Evolutionary conservation across 495 filamentous ascomycete genomes (phyloP), one percentile per base, ranked within the genome.

Genomic region (Aspergillus indologenus): DNA sequence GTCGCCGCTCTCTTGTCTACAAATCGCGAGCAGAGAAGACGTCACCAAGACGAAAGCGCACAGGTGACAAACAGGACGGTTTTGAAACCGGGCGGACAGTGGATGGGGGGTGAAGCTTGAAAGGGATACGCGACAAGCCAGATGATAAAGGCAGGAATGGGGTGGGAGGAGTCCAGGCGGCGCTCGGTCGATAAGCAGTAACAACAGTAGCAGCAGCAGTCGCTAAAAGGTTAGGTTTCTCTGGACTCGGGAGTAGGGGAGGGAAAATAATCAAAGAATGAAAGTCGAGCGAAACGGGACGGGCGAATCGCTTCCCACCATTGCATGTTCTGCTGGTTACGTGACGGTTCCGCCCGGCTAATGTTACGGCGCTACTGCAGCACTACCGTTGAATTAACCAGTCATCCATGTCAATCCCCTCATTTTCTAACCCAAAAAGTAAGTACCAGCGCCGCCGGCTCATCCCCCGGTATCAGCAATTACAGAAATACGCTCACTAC

Each of bases 401-500:
- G 54, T 63, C 15, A 47, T 14, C 3, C 17, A 0, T 17, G 12
- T 5, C 0, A 14, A 18, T 15, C n/a, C 4, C 11, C 17, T 29
- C 51, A 23, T 3, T 22, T 3, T 21, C 9, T 29, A 52, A n/a
- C 55, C 51, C 2, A 20, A 53, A 2, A 6, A 26, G 58, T 24
- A 54, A 22, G 24, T 23, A 57, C 53, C 48, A 8, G 40, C 58
- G 54, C 42, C 29, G 43, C 48, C 49, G 59, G 62, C 49, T 54
- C 58, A 62, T 67, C 60, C 65, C 62, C 65, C 65, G 65, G 65
- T 64, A 67, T 67, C 56, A 19, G 20, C 18, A 57, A 20, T 21
- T 48, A 56, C 58, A 1, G 12, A 2, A n/a, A n/a, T 45, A 6
- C 7, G 11, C 31, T 29, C 48, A 18, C 19, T 0, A 12, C 14